Percentiles rank a stretch among this genome's conserved stretches.
Conservation (phyloP, 1,139 yeast species). For the Yamadazyma conglobata region DNA sequence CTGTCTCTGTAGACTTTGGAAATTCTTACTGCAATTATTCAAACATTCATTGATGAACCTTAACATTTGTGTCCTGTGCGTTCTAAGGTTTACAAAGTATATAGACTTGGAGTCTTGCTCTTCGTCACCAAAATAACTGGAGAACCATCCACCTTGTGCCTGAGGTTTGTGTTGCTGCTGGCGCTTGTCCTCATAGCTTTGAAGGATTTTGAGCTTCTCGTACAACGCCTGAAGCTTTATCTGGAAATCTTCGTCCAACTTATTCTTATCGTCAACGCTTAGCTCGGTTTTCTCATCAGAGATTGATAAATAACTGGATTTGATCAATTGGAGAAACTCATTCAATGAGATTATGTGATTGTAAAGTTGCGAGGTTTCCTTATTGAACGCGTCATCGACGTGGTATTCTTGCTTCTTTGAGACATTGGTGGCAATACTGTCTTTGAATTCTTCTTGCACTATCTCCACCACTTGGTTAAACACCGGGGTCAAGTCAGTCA, state of each 20-base stretch:
- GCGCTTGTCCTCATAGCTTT: slow-evolving; percentile 50
- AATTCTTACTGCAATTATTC: slow-evolving; percentile 30
- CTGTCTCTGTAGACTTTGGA: slow-evolving; percentile 41
- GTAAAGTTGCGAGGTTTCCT: slow-evolving; percentile 48
- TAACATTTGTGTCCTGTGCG: slow-evolving; percentile 39
- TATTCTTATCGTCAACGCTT: slow-evolving; percentile 46
- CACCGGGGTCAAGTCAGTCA: slow-evolving; percentile 54
- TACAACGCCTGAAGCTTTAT: slow-evolving; percentile 47
- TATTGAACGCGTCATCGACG: slow-evolving; percentile 48
- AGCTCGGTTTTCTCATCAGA: slow-evolving; percentile 18
- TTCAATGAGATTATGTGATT: slow-evolving; percentile 36
- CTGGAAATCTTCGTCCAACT: slow-evolving; percentile 54
- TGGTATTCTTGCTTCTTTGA: slow-evolving; percentile 10
- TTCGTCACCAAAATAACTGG: slow-evolving; percentile 25
- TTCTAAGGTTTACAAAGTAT: slow-evolving; percentile 23
- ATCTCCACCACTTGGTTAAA: slow-evolving; percentile 49
- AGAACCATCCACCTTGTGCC: slow-evolving; percentile 20
- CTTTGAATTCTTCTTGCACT: slow-evolving; percentile 29
- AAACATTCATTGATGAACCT: slow-evolving; percentile 35
- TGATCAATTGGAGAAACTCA: slow-evolving; percentile 36
- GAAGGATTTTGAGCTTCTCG: slow-evolving; percentile 48
- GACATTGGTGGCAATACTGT: slow-evolving; percentile 1
- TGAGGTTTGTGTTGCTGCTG: slow-evolving; percentile 38
- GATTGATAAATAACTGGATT: slow-evolving; percentile 42
- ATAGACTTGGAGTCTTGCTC: slow-evolving; percentile 27